phyloP scores from a whole-genome alignment of 805 yeast species.

The Candida nemodendra region DNA sequence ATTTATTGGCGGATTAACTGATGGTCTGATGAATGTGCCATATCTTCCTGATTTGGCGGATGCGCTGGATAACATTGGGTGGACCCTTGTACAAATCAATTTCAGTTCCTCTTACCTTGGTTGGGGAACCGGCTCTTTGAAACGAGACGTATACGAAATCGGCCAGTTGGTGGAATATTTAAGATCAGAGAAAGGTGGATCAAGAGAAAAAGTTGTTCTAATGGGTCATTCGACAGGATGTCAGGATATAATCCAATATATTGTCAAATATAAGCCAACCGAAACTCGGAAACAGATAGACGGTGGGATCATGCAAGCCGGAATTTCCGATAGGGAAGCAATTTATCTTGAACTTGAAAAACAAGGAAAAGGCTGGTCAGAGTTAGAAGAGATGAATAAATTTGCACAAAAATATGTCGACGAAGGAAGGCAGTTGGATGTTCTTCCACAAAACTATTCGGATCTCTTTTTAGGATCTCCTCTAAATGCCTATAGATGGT shows the following conservation, averaged over 20 bases:
- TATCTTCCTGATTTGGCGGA: slow-evolving; percentile 50
- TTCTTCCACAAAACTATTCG: slow-evolving; percentile 52
- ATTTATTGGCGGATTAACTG: slow-evolving; percentile 68
- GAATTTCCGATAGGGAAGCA: slow-evolving; percentile 66
- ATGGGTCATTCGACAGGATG: slow-evolving; percentile 89
- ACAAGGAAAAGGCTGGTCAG: slow-evolving; percentile 14
- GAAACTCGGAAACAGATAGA: slow-evolving; percentile 33
- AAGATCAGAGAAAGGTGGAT: slow-evolving; percentile 43
- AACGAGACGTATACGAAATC: slow-evolving; percentile 59
- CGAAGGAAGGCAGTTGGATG: slow-evolving; percentile 43
- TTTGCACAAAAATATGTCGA: slow-evolving; percentile 40
- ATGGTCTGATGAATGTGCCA: slow-evolving; percentile 67
- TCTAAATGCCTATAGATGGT: slow-evolving; percentile 67
- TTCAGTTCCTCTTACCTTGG: slow-evolving; percentile 62
- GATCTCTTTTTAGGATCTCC: slow-evolving; percentile 54
- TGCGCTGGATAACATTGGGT: slow-evolving; percentile 42
- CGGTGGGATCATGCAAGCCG: slow-evolving; percentile 71
- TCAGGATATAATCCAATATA: slow-evolving; percentile 69
- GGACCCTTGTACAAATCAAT: slow-evolving; percentile 60
- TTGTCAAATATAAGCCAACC: slow-evolving; percentile 21
- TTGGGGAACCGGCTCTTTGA: slow-evolving; percentile 69
- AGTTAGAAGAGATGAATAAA: slow-evolving; percentile 17
- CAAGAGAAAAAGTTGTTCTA: slow-evolving; percentile 50
- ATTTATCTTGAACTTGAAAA: slow-evolving; percentile 4
- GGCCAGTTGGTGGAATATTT: slow-evolving; percentile 54